Evolutionary conservation across 768 basidiomycete species (phyloP).

Genomic region (Pulveroboletus sp.): DNA sequence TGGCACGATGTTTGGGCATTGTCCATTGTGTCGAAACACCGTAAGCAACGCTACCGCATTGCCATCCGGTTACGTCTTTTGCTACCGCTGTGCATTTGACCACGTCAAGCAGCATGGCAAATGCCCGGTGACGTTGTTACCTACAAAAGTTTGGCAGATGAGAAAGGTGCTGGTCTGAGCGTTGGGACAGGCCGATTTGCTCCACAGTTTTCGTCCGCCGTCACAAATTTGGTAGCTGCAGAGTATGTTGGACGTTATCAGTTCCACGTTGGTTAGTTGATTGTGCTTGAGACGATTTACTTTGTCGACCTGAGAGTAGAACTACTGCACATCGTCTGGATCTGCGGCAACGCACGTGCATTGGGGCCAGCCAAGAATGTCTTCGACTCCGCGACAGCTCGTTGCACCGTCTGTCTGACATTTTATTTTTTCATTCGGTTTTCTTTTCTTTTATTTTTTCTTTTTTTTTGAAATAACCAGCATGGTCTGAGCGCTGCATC

Average conservation of each 20-base stretch:
- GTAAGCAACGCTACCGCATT: slow-evolving; percentile 86
- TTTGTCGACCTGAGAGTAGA: neutral
- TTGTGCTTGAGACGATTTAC: neutral
- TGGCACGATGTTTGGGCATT: slow-evolving; percentile 65
- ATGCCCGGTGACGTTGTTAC: slow-evolving; percentile 86
- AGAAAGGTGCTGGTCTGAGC: slow-evolving; percentile 76
- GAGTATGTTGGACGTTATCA: slow-evolving; percentile 3
- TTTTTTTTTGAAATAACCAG: slow-evolving; percentile 20
- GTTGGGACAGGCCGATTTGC: neutral
- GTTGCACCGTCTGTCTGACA: slow-evolving; percentile 4
- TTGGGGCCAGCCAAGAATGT: neutral
- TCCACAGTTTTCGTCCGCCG: neutral
- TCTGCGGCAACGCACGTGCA: slow-evolving; percentile 22
- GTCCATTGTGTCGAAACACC: slow-evolving; percentile 69
- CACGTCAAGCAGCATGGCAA: slow-evolving; percentile 70
- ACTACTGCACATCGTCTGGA: neutral
- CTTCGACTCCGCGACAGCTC: neutral
- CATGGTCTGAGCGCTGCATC: slow-evolving; percentile 24
- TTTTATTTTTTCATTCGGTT: slow-evolving; percentile 3
- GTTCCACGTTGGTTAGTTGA: slow-evolving; percentile 5
- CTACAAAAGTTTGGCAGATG: slow-evolving; percentile 73
- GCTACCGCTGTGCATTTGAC: slow-evolving; percentile 86
- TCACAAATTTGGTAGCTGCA: slow-evolving; percentile 5
- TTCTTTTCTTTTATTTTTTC: neutral
- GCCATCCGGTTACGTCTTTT: slow-evolving; percentile 92